Evolutionary conservation across 495 filamentous ascomycete genomes (phyloP).

Genomic region (Copromyces sp.): DNA sequence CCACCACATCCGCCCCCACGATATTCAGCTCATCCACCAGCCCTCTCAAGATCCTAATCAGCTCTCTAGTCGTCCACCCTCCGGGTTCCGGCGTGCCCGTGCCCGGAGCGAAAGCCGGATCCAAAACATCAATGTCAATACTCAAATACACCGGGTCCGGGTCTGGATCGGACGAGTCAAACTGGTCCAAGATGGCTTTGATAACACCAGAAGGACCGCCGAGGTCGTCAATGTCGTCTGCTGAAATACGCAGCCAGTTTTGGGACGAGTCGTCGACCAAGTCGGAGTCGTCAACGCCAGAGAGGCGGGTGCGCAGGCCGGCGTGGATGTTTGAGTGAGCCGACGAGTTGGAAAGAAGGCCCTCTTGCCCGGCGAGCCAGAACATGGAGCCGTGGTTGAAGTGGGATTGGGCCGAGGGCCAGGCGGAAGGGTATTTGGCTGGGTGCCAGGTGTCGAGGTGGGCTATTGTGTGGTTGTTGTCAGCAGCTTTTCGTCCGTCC

Average conservation of each 20-base stretch:
- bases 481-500: too few relatives aligned
- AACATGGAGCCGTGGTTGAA: constrained; percentile 87
- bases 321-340: constrained; percentile 59
- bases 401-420: constrained; percentile 55
- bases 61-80: constrained; percentile 64
- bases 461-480: constrained; percentile 6
- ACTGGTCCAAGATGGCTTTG: constrained; percentile 43
- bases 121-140: constrained; percentile 67
- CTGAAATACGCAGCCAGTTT: constrained; percentile 54
- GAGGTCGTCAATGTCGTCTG: constrained; percentile 65
- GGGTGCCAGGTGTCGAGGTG: constrained; percentile 82
- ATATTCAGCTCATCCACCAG: constrained; percentile 55
- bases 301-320: constrained; percentile 62
- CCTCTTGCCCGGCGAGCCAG: constrained; percentile 68
- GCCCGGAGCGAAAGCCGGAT: constrained; percentile 60
- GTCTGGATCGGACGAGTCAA: constrained; percentile 29
- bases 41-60: constrained; percentile 59
- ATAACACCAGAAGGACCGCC: constrained; percentile 45
- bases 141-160: constrained; percentile 60
- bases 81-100: constrained; percentile 68
- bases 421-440: constrained; percentile 62
- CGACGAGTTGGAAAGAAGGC: constrained; percentile 53
- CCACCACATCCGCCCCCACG: constrained; percentile 70
- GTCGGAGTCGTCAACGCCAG: constrained; percentile 55
- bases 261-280: constrained; percentile 52